Base-by-base conservation (phyloP, 306 rosid genomes). In the Bauhinia variegata region DNA sequence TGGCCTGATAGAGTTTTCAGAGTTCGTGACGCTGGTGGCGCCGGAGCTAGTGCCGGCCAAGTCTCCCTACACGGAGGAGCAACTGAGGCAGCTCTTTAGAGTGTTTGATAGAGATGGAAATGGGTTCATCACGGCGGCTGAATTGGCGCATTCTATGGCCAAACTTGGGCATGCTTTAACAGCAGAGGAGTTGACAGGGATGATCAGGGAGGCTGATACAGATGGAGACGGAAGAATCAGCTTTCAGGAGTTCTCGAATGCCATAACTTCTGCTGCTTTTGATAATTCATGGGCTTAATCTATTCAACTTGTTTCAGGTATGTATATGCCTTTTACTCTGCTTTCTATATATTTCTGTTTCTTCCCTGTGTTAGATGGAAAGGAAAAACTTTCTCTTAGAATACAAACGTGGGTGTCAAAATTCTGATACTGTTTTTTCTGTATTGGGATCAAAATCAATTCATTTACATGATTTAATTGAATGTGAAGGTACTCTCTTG, bases 131-230 rank as follows among this genome's bases (percentile, higher is more conserved):
- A 93, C 97, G 0, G 97, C 91, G 0, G 95, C 96, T 0, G 96
- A 93, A 86, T 57, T 93, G 82, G 98, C 98, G 4, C 91, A 86
- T 73, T 93, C 98, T 5, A 93, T 93, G 98, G 98, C 91, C 6
- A 86, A 69, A 47, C 78, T 93, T 0, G 98, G 97, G 3, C 98
- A 89, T 11, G 96, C 96, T 0, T 82, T 89, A 33, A 89, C 96
- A 4, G 91, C 83, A 0, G 96, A 88, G 78, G 98, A 93, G 75
- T 60, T 89, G 56, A 93, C 89, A 0, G 97, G 96, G 68, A 93
- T 93, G 96, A 93, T 93, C 56, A 79, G 66, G 48, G 98, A 93
- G 75, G 96, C 96, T 8, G 98, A 93, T 62, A 84, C 85, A 0
- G 96, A 93, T 13, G 98, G 95, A 0, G 96, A 93, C 58, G 96